Conservation (phyloP, 768 basidiomycete genomes). For the Mycena sanguinolenta region DNA sequence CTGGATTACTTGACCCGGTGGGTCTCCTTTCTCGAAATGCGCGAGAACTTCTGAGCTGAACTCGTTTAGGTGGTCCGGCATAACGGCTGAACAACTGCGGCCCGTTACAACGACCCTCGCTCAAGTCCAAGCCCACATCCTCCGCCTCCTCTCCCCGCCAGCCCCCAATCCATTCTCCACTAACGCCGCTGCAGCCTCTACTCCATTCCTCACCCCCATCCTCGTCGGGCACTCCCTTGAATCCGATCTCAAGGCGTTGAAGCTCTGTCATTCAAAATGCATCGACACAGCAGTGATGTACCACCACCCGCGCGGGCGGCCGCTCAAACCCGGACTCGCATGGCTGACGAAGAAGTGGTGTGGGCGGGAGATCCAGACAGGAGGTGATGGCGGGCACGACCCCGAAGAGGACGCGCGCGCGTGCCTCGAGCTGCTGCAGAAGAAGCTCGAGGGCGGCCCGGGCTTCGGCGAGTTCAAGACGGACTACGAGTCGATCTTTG, state of each 20-base stretch:
- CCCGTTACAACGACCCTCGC: conserved; percentile 82
- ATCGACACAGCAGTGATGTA: conserved; percentile 93
- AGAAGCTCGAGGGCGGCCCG: conserved; percentile 82
- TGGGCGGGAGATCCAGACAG: conserved; percentile 87
- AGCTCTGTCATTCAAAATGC: conserved; percentile 86
- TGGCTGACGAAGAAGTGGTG: conserved; percentile 98
- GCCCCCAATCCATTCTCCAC: conserved; percentile 60
- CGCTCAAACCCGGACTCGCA: conserved; percentile 95
- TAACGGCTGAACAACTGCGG: conserved; percentile 80
- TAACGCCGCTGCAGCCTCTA: conserved; percentile 36
- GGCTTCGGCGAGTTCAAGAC: conserved; percentile 90
- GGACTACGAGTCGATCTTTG: conserved; percentile 91
- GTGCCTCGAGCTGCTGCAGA: conserved; percentile 84
- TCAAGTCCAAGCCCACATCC: conserved; percentile 80
- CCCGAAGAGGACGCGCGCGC: conserved; percentile 95
- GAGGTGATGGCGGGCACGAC: conserved; percentile 90
- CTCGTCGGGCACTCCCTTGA: conserved; percentile 97
- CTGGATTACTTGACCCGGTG: conserved; percentile 94
- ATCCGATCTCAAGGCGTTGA: conserved; percentile 91
- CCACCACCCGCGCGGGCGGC: conserved; percentile 94
- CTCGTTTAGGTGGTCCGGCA: conserved; percentile 86
- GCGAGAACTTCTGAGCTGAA: background rate
- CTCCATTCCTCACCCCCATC: conserved; percentile 72
- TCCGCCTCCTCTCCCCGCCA: conserved; percentile 70
- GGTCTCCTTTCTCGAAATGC: conserved; percentile 30